Percentiles rank a stretch among this genome's conserved stretches.
These are phyloP conservation scores for Fusarium xyrophilum DNA, from an alignment of 2,329 filamentous ascomycete species.

Conservation along the genomic window DNA sequence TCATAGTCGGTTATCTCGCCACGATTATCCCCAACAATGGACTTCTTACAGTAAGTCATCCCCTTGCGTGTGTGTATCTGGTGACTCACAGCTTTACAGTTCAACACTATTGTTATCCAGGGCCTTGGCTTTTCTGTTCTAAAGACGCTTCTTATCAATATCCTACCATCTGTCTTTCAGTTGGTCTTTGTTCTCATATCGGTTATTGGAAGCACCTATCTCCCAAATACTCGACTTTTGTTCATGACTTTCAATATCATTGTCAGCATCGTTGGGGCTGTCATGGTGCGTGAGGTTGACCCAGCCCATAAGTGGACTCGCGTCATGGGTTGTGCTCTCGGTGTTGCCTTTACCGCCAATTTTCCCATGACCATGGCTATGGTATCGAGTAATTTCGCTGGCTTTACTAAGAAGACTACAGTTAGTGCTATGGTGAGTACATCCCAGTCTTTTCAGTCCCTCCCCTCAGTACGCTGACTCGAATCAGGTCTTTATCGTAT, in stretches of 20 bases:
- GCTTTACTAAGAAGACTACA: neutral
- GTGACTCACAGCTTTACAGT: neutral
- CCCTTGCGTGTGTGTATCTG: accelerated
- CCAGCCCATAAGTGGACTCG: neutral
- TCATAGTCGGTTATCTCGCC: neutral
- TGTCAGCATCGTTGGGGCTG: neutral
- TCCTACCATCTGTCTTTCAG: neutral
- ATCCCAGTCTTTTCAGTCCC: accelerated
- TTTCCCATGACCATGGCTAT: neutral
- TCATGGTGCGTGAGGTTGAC: neutral
- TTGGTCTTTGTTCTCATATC: neutral
- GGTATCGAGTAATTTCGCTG: neutral
- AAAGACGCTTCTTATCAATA: neutral
- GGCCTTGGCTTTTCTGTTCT: neutral
- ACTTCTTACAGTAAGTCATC: neutral
- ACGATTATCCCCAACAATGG: neutral
- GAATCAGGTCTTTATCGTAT: neutral
- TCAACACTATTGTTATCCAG: neutral
- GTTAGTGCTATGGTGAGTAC: neutral
- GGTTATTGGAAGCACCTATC: neutral
- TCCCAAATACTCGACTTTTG: neutral
- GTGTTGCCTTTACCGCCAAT: neutral
- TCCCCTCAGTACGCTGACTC: neutral
- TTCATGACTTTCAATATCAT: neutral
- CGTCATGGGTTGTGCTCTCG: neutral